A percentile compares a stretch with the other conserved stretches of the same genome.
Conservation (phyloP, 2,329 filamentous ascomycete genomes). For the Ophiosphaerella korrae region DNA sequence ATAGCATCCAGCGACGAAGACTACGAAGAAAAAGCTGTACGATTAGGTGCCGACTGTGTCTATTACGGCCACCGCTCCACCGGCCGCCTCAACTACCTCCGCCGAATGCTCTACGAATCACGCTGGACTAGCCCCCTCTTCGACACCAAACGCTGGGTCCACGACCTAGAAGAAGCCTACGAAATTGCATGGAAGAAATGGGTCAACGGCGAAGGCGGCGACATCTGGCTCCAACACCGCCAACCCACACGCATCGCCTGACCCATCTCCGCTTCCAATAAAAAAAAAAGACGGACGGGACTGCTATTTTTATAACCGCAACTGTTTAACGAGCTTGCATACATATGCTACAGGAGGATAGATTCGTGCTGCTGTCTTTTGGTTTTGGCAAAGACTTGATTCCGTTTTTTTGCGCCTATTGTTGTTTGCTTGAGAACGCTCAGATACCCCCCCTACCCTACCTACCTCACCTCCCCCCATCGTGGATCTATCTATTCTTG, state of each 20-base stretch:
- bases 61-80: conserved; percentile 40
- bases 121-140: conserved; percentile 89
- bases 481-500: not conserved
- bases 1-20: conserved; percentile 78
- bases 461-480: not conserved
- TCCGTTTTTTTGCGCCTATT: not conserved
- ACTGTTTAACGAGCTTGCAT: not conserved
- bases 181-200: conserved; percentile 86
- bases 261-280: not conserved
- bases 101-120: conserved; percentile 79
- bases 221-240: conserved; percentile 73
- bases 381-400: conserved; percentile 18
- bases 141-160: conserved; percentile 88
- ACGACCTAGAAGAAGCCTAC: conserved; percentile 86
- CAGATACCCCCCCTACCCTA: not conserved
- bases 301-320: no score
- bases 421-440: no score
- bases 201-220: conserved; percentile 84
- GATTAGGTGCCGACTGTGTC: conserved; percentile 38
- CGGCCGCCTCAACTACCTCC: conserved; percentile 78
- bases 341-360: not conserved
- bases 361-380: conserved; percentile 9
- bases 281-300: no score
- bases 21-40: conserved; percentile 70
- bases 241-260: conserved; percentile 7